Base-by-base conservation (phyloP, 495 filamentous ascomycete species). In the Tetracladium setigerum region DNA sequence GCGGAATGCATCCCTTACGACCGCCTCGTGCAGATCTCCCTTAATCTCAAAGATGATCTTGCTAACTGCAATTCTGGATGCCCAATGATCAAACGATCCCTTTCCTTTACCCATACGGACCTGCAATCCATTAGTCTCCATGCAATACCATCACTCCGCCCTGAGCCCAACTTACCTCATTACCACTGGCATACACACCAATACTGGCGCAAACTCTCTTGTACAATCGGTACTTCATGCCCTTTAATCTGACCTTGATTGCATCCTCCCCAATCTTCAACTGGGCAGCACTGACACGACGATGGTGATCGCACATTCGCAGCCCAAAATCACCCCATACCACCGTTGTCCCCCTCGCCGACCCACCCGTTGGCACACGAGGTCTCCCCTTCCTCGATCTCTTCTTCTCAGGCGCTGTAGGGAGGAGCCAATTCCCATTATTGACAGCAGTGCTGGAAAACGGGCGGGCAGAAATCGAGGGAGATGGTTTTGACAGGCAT, bases 61-160 rank as follows among this genome's bases (percentile, higher is more conserved):
- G 65, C 83, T 91, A 46, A 96, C 85, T 11, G 86, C 80, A 50
- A 95, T 79, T 57, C 90, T 81, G 13, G 83, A 74, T 22, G 91
- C 87, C 92, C 92, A 99, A 68, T 92, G 86, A 67, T 97, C 92
- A 66, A 97, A 96, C 52, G 80, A 83, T 54, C 92, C 92, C 69
- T 97, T 99, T 64, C 92, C 92, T 71, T 95, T 97, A 67, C 92
- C 94, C 92, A 99, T 99, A 73, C 94, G 83, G 55, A 82, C 68
- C 77, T 80, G 42, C 16, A 30, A 17, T 38, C 6, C 10, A 14
- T 18, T 55, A 38, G 44, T 17, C 22, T 30, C 18, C n/a, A 32
- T 30, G 9, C 1, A 48, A 34, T 5, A 16, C 10, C n/a, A 6
- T 30, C 14, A 22, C 22, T 41, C 15, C n/a, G n/a, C n/a, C n/a